A percentile compares a stretch with the other conserved stretches of the same genome.
Conservation (phyloP, 306 rosid species). For the Acacia crassicarpa region DNA sequence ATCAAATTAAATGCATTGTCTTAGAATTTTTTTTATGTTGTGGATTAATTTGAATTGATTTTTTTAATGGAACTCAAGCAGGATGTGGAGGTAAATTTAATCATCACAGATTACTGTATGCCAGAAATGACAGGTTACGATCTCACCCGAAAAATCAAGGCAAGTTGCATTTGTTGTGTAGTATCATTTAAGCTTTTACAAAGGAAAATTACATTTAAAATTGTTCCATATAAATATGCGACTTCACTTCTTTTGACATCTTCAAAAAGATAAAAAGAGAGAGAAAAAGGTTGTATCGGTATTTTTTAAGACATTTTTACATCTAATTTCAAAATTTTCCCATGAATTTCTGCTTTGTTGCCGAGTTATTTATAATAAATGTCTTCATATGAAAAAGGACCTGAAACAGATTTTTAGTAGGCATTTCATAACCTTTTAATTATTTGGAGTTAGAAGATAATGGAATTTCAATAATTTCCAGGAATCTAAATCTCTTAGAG, state of each 20-base stretch:
- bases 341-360: not conserved
- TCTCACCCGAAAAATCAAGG: conserved; percentile 77
- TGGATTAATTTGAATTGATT: conserved; percentile 15
- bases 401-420: not conserved
- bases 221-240: not conserved
- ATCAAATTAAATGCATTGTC: not conserved
- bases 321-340: conserved; percentile 1
- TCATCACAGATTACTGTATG: conserved; percentile 90
- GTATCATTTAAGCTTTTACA: not conserved
- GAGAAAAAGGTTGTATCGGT: not conserved
- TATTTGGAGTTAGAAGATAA: not conserved
- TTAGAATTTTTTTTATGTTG: not conserved
- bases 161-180: not conserved
- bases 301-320: not conserved
- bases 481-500: conserved; percentile 81
- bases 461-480: conserved; percentile 36
- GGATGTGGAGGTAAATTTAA: conserved; percentile 67
- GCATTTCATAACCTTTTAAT: not conserved
- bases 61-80: conserved; percentile 25
- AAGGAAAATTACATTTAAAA: not conserved
- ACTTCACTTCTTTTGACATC: not conserved
- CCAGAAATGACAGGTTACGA: conserved; percentile 97
- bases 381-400: not conserved
- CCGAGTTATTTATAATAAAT: not conserved
- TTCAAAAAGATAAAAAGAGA: not conserved